These are phyloP conservation scores for Cryptosporidium tyzzeri DNA, from an alignment of 169 alveolate genomes.

Conservation along the genomic window DNA sequence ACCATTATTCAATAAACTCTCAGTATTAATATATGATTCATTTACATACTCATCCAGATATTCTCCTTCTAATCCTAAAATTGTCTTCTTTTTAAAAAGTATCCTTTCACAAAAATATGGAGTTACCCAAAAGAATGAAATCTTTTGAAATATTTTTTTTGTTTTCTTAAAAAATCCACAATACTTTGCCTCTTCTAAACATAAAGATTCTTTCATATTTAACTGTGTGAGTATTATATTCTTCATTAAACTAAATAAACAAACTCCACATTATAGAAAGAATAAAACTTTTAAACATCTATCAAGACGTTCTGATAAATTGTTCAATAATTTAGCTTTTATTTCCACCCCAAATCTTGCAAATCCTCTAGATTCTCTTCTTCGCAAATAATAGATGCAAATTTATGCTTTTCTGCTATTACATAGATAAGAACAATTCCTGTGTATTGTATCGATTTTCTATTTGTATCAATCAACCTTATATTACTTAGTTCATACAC, in stretches of 20 bases:
- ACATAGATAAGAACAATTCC: no score
- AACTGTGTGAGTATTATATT: neutral
- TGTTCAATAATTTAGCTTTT: neutral
- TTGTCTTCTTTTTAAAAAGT: conserved; percentile 7
- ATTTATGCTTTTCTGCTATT: no score
- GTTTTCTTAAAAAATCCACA: neutral
- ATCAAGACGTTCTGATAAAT: no score
- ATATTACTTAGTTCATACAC: neutral
- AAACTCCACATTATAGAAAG: neutral
- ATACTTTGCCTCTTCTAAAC: neutral
- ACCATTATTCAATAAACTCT: neutral
- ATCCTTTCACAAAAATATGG: conserved; percentile 32
- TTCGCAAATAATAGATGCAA: neutral
- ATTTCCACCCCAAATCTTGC: no score
- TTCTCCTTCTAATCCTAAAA: conserved; percentile 8
- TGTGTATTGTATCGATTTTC: no score
- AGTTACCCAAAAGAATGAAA: conserved; percentile 41
- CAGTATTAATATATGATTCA: neutral
- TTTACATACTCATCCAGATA: conserved; percentile 21
- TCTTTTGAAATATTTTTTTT: neutral
- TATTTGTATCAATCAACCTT: no score
- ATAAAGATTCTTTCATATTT: neutral
- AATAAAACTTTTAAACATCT: neutral
- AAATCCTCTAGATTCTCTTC: neutral
- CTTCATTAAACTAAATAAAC: no score